phyloP scores from a whole-genome alignment of 768 basidiomycete genomes.

The Boletus pseudopeckii region DNA sequence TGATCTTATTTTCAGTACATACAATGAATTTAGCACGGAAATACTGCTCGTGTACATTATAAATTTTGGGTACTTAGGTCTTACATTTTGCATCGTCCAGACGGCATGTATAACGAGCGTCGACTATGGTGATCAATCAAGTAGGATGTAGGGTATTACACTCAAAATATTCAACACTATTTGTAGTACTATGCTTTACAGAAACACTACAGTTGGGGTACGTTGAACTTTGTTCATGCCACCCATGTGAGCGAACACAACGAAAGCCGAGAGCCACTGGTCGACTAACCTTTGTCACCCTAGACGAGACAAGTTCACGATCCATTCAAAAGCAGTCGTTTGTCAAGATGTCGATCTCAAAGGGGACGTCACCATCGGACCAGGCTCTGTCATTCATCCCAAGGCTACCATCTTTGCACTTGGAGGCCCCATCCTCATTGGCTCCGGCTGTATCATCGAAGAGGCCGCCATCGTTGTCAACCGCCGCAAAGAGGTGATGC shows the following conservation, averaged over 20 bases:
- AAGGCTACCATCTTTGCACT: slow-evolving; percentile 92
- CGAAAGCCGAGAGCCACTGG: not conserved
- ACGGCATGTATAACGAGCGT: too few relatives aligned
- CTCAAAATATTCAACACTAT: too few relatives aligned
- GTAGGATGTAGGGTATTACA: too few relatives aligned
- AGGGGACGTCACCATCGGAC: slow-evolving; percentile 90
- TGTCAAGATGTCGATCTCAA: slow-evolving; percentile 93
- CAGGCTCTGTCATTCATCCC: slow-evolving; percentile 90
- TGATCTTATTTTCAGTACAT: slow-evolving; percentile 18
- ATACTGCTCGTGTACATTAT: slow-evolving; percentile 17
- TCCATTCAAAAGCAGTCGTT: slow-evolving; percentile 87
- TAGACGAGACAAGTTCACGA: slow-evolving; percentile 85
- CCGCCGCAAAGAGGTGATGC: slow-evolving; percentile 84
- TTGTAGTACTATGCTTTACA: too few relatives aligned
- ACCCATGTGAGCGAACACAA: slow-evolving; percentile 26
- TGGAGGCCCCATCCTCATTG: slow-evolving; percentile 87
- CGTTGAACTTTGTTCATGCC: slow-evolving; percentile 19
- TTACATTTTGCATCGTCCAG: too few relatives aligned
- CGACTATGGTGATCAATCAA: too few relatives aligned
- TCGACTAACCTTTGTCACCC: not conserved
- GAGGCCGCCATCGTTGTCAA: slow-evolving; percentile 91
- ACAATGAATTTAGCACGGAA: slow-evolving; percentile 9
- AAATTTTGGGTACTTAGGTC: not conserved
- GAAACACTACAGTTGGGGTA: too few relatives aligned
- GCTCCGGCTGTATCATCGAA: slow-evolving; percentile 85